Evolutionary conservation across 2,329 filamentous ascomycete genomes (phyloP).

Genomic region (Hyphodiscus sp.): DNA sequence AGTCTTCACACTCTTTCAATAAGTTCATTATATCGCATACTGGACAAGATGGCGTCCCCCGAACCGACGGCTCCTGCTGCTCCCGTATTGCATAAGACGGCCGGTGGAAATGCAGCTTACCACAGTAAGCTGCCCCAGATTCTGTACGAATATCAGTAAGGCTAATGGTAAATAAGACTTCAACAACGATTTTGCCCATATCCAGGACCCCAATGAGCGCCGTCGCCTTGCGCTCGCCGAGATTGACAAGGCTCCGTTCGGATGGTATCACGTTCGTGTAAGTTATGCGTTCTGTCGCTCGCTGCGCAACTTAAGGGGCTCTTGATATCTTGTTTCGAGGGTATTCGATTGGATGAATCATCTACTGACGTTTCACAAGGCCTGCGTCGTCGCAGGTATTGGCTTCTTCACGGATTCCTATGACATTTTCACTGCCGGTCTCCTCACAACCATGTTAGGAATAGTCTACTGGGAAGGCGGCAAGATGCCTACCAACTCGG

Average conservation of each 20-base stretch:
- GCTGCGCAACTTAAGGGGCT: too few species aligned
- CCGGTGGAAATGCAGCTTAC: slow-evolving; percentile 63
- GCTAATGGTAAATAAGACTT: slow-evolving; percentile 34
- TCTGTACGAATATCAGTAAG: slow-evolving; percentile 63
- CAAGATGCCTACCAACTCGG: slow-evolving; percentile 57
- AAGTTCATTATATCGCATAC: background rate
- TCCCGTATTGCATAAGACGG: slow-evolving; percentile 34
- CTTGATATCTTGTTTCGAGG: slow-evolving; percentile 59
- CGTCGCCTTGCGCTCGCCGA: slow-evolving; percentile 73
- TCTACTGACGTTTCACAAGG: slow-evolving; percentile 25
- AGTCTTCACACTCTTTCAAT: background rate
- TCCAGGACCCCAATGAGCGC: slow-evolving; percentile 70
- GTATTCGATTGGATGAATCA: background rate
- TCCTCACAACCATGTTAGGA: slow-evolving; percentile 16
- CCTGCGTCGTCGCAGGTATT: slow-evolving; percentile 69
- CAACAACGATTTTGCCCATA: slow-evolving; percentile 62
- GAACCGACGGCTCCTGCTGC: background rate
- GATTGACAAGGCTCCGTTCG: slow-evolving; percentile 74
- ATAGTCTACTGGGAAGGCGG: slow-evolving; percentile 16
- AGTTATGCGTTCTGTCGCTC: slow-evolving; percentile 48
- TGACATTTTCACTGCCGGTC: slow-evolving; percentile 34
- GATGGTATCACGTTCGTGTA: slow-evolving; percentile 73
- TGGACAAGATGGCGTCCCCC: background rate
- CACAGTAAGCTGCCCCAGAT: slow-evolving; percentile 43
- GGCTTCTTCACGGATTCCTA: slow-evolving; percentile 85